phyloP scores from a whole-genome alignment of 176 grass and related monocot species.

The Phyllostachys edulis region DNA sequence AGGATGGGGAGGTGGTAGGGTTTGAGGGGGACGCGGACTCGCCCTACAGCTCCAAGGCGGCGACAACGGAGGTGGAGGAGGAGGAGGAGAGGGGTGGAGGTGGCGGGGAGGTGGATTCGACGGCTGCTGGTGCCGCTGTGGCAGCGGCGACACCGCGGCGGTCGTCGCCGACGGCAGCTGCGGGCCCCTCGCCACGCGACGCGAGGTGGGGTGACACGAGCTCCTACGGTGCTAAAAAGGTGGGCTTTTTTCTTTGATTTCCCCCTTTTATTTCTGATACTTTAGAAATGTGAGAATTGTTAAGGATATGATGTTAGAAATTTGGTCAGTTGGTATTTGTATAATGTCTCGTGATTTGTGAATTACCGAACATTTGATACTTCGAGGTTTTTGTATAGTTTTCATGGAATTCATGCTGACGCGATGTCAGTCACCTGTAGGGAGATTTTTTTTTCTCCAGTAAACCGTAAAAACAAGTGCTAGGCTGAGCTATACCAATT shows the following conservation, averaged over 20 bases:
- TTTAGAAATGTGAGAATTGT: conserved; percentile 19
- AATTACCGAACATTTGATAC: background rate
- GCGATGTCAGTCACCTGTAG: background rate
- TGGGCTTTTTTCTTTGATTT: conserved; percentile 20
- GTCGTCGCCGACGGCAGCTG: conserved; percentile 31
- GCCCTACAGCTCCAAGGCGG: conserved; percentile 64
- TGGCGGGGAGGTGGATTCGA: conserved; percentile 39
- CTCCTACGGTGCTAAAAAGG: conserved; percentile 90
- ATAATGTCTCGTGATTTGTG: background rate
- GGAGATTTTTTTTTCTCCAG: background rate
- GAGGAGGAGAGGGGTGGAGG: conserved; percentile 25
- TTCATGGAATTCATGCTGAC: background rate
- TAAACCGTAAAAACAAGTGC: conserved; percentile 3
- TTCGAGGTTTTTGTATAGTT: background rate
- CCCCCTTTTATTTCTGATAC: background rate
- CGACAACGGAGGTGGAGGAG: conserved; percentile 32
- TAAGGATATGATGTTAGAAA: background rate
- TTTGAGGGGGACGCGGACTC: conserved; percentile 54
- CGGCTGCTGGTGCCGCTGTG: conserved; percentile 1
- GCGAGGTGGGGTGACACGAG: conserved; percentile 73
- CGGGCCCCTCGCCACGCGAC: conserved; percentile 42
- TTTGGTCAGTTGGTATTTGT: background rate
- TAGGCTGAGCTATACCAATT: background rate
- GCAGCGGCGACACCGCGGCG: background rate
- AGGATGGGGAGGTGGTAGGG: conserved; percentile 31